Base-by-base conservation (phyloP, 495 filamentous ascomycete genomes). In the Lasiosphaeris hirsuta region DNA sequence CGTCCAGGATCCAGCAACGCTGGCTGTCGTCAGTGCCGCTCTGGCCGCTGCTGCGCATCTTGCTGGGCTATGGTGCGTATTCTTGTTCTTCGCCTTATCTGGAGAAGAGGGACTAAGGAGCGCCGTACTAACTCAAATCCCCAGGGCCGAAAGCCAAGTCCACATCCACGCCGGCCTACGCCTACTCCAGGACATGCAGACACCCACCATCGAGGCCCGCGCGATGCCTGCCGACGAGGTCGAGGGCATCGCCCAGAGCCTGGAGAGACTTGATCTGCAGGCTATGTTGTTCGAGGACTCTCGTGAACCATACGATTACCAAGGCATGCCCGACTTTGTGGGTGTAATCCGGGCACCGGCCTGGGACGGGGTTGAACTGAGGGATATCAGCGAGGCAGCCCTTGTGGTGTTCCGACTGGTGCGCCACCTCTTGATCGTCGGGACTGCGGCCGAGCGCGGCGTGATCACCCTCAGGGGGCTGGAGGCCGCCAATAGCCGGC, bases 41-140 rank as follows among this genome's bases (percentile, higher is more conserved):
- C 51, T 67, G 1, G 64, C 59, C 4, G 64, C 61, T 1, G 59
- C 52, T 0, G 54, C 64, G 0, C 47, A 62, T 8, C 54, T 67
- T 14, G 41, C 61, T 3, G 64, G 64, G 2, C 2, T 43, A 13
- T 67, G 53, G 23, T 30, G 5, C 5, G 23, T 30, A 30, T 30
- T 5, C 23, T 5, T 5, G 2, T 5, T 30, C 23, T 30, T n/a
- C n/a, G n/a, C n/a, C n/a, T n/a, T n/a, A n/a, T n/a, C n/a, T n/a
- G n/a, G n/a, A n/a, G n/a, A n/a, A n/a, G n/a, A n/a, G n/a, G n/a
- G n/a, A n/a, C n/a, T n/a, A n/a, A n/a, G n/a, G n/a, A n/a, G n/a
- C n/a, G n/a, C n/a, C n/a, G n/a, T n/a, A n/a, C n/a, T n/a, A n/a
- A n/a, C n/a, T n/a, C n/a, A n/a, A n/a, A n/a, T n/a, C n/a, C n/a